Evolutionary conservation across 108 stramenopile genomes (phyloP), one percentile per base, ranked within the genome.

Genomic region (Schizochytrium sp.): DNA sequence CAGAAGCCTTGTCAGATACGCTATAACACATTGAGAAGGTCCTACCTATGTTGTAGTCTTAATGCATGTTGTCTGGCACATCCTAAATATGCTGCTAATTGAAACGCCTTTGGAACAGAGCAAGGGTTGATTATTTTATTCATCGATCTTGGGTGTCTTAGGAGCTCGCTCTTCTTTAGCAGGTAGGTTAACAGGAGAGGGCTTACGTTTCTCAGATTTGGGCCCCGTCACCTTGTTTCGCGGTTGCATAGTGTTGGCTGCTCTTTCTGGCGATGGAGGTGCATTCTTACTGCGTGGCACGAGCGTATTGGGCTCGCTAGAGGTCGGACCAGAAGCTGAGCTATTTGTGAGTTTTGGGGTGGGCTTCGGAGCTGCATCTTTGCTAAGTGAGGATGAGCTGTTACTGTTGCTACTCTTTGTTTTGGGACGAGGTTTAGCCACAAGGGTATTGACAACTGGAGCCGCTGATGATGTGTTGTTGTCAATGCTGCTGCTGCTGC

Each of bases 391-490:
- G 28, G 28, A 28, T 28, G 28, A 28, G 28, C 28, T 28, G 28
- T 28, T 28, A 28, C 28, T 28, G 28, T 28, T 28, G 28, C 28
- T 28, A 28, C 28, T 28, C 28, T 28, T 28, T 28, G 28, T 28
- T 28, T 28, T 28, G 28, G 28, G 28, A 28, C 28, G 28, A 28
- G 28, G 28, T 28, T 28, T 28, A 28, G 28, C 28, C 64, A 69
- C 64, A 3, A 69, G 64, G 10, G 64, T 69, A 38, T 69, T 69
- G 64, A 69, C 15, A 69, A 58, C 57, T 58, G 64, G 64, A 38
- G 19, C 12, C 64, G 64, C 12, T 38, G 42, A 44, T 44, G 64
- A 38, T 7, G 3, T 44, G 5, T 1, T 15, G 10, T 69, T 69
- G 64, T 38, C 40, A 38, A 44, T 69, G 64, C 64, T 69, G 64